Evolutionary conservation across 164 flowering plant genomes (phyloP).

Genomic region (Kalanchoe fedtschenkoi): DNA sequence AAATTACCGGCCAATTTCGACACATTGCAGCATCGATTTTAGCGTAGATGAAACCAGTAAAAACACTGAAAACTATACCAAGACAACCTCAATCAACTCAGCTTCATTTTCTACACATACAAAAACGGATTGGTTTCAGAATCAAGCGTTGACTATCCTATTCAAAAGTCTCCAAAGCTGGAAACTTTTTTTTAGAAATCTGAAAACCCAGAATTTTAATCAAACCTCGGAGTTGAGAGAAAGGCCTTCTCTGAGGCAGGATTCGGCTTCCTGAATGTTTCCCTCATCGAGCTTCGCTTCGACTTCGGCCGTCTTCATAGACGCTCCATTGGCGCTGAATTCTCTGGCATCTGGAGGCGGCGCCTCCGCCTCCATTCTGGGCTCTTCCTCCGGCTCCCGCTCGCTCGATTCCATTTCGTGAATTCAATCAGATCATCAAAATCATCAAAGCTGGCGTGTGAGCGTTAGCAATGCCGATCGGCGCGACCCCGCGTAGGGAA

Average conservation of each 20-base stretch:
- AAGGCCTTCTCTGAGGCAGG: slow-evolving; percentile 76
- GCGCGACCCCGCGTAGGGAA: neutral
- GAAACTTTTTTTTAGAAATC: too few species aligned
- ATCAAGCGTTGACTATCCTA: neutral
- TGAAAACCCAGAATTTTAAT: slow-evolving; percentile 6
- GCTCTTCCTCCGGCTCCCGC: slow-evolving; percentile 3
- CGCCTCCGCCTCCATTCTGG: slow-evolving; percentile 11
- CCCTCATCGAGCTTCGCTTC: slow-evolving; percentile 48
- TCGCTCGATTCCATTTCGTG: neutral
- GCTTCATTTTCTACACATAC: neutral
- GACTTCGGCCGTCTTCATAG: slow-evolving; percentile 51
- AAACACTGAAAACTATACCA: neutral
- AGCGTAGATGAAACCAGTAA: neutral
- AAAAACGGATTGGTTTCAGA: neutral
- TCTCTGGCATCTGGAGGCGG: slow-evolving; percentile 69
- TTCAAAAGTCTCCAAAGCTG: neutral
- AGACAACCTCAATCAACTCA: neutral
- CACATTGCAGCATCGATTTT: neutral
- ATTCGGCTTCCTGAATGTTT: slow-evolving; percentile 92
- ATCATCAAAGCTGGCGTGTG: neutral
- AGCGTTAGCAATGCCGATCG: neutral
- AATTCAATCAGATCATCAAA: neutral
- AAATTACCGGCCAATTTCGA: neutral
- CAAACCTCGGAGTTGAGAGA: slow-evolving; percentile 79
- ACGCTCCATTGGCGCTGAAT: slow-evolving; percentile 62